These are phyloP conservation scores for Starmerella floricola DNA, from an alignment of 805 yeast genomes.

Conservation along the genomic window DNA sequence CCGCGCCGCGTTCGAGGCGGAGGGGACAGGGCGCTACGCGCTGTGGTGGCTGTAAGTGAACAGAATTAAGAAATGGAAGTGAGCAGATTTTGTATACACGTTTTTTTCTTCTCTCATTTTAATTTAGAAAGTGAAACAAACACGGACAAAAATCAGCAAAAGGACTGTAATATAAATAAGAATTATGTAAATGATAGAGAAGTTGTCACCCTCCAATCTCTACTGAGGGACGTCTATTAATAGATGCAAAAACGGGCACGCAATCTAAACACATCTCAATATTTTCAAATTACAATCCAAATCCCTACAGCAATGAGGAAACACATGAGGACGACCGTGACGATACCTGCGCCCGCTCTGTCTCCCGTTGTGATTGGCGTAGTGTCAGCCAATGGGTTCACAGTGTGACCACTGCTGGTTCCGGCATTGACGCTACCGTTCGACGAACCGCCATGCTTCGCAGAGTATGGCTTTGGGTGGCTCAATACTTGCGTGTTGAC, in stretches of 20 bases:
- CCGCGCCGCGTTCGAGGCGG: no score
- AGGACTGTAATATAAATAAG: no score
- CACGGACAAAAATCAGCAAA: no score
- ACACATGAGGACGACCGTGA: conserved; percentile 64
- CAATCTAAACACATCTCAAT: neutral
- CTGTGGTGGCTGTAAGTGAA: no score
- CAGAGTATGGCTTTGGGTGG: conserved; percentile 48
- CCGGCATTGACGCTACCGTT: conserved; percentile 62
- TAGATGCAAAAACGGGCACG: neutral
- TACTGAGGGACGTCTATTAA: no score
- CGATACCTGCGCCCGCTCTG: conserved; percentile 78
- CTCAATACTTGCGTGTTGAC: conserved; percentile 34
- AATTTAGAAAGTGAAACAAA: no score
- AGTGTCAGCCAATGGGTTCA: conserved; percentile 20
- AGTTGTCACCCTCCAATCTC: no score
- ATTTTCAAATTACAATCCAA: conserved; percentile 49
- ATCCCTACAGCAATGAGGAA: conserved; percentile 50
- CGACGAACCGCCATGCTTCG: conserved; percentile 57
- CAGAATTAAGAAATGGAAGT: no score
- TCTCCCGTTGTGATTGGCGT: conserved; percentile 45
- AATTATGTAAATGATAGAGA: no score
- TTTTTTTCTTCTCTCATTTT: no score
- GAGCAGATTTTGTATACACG: no score
- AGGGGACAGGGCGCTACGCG: no score
- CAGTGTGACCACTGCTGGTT: conserved; percentile 24